Evolutionary conservation across 495 filamentous ascomycete species (phyloP), one percentile per base, ranked within the genome.

Genomic region (Peziza echinospora): DNA sequence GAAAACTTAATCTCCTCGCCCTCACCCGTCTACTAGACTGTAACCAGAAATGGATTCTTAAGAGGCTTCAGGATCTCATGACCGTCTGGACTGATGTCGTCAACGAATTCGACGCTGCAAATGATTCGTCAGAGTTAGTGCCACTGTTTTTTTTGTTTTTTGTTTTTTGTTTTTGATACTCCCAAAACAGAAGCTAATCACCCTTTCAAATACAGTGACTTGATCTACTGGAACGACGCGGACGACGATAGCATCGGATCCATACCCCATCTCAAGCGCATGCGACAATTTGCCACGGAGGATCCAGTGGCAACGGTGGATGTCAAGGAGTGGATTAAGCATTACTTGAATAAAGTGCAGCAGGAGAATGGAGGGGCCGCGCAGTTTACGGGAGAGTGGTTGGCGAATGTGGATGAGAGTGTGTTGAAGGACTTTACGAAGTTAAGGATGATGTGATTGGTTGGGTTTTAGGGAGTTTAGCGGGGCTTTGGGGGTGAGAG

Each of bases 321-420:
- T 40, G 73, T 81, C 5, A 76, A 73, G 23, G 65, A 70, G 7
- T 92, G 82, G 58, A 68, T 93, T 10, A 71, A 72, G 46, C 69
- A 76, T 34, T 68, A 74, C 25, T 55, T 96, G 45, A 64, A 70
- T n/a, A 62, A 68, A 1, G 64, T 80, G n/a, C 72, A 93, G 47
- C 64, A 63, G 47, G 63, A 68, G 4, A 71, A 68, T 48, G 87
- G 86, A 3, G 84, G 86, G 1, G 71, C 74, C 44, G 69, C 77
- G 54, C 65, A 61, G 13, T 93, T 94, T 61, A 69, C 78, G 61
- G 68, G 72, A 40, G 70, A 82, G 40, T 94, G 80, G 79, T 61
- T 82, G n/a, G 68, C 69, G n/a, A 83, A 91, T 65, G 83, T 94
- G 26, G 89, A 96, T 63, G 65, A 67, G 37, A 77, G 91, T 37